Conservation (phyloP, 2,329 filamentous ascomycete genomes). For the Colletotrichum orchidophilum region DNA sequence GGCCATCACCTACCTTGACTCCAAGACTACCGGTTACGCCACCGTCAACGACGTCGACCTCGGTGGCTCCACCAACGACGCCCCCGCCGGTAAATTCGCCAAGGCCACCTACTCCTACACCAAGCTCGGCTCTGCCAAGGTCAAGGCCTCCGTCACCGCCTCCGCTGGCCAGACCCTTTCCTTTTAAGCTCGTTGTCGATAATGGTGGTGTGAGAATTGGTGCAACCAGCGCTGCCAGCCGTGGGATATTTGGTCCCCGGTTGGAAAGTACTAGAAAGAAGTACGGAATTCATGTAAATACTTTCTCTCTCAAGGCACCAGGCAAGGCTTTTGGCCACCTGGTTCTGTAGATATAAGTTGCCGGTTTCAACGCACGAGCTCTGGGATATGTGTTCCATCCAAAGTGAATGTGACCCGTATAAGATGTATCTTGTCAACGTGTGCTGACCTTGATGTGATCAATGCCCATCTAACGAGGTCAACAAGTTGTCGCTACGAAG, state of each 20-base stretch:
- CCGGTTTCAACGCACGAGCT: constrained; percentile 17
- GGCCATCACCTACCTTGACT: constrained; percentile 51
- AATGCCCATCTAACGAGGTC: too few species aligned
- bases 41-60: constrained; percentile 53
- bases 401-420: neutral
- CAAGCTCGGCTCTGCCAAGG: constrained; percentile 55
- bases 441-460: too few species aligned
- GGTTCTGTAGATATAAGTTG: constrained; percentile 10
- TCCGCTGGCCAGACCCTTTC: constrained; percentile 50
- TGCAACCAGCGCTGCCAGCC: constrained; percentile 15
- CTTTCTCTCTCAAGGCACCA: constrained; percentile 18
- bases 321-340: neutral
- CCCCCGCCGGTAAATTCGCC: constrained; percentile 59
- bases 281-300: constrained; percentile 30
- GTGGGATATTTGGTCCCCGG: neutral
- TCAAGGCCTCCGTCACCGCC: constrained; percentile 53
- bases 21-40: constrained; percentile 51
- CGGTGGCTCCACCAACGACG: constrained; percentile 57
- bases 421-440: neutral
- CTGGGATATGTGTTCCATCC: too few species aligned
- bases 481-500: too few species aligned
- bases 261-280: neutral
- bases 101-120: constrained; percentile 60
- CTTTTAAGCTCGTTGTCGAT: constrained; percentile 38
- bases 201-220: neutral